Percentiles rank a stretch among this genome's conserved stretches.
phyloP scores from a whole-genome alignment of 2,329 filamentous ascomycete genomes.

The Iodosphaeria phyllophila region DNA sequence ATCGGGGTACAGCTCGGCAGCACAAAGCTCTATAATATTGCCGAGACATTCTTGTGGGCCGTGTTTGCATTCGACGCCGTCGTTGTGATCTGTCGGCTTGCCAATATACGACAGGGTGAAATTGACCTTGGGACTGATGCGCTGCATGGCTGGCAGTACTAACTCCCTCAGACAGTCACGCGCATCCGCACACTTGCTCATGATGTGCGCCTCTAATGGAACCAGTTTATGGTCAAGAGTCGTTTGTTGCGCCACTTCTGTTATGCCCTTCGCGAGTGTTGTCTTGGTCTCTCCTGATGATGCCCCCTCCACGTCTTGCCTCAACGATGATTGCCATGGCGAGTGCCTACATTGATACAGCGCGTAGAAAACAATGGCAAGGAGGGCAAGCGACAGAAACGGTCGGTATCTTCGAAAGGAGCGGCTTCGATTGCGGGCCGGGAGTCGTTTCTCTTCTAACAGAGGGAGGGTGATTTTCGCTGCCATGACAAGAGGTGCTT shows the following conservation, averaged over 20 bases:
- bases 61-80: slow-evolving; percentile 76
- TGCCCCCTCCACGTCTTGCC: background rate
- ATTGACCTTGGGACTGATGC: slow-evolving; percentile 65
- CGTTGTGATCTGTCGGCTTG: slow-evolving; percentile 48
- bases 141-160: slow-evolving; percentile 73
- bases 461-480: slow-evolving; percentile 11
- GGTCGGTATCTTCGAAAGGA: slow-evolving; percentile 10
- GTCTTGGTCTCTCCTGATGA: slow-evolving; percentile 1
- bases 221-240: slow-evolving; percentile 27
- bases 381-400: slow-evolving; percentile 7
- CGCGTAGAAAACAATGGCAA: slow-evolving; percentile 8
- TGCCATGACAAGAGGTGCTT: too few species aligned
- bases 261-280: slow-evolving; percentile 3
- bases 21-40: slow-evolving; percentile 88
- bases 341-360: slow-evolving; percentile 6
- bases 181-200: slow-evolving; percentile 93
- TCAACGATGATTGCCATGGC: slow-evolving; percentile 4
- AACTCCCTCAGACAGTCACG: slow-evolving; percentile 64
- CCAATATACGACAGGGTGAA: slow-evolving; percentile 87
- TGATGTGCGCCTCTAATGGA: slow-evolving; percentile 84
- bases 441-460: slow-evolving; percentile 12
- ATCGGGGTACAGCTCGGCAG: slow-evolving; percentile 62
- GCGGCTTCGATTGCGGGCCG: slow-evolving; percentile 7
- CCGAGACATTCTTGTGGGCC: slow-evolving; percentile 80
- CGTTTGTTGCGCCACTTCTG: slow-evolving; percentile 4